Base-by-base conservation (phyloP, 306 rosid genomes). In the Lithocarpus polystachyus region DNA sequence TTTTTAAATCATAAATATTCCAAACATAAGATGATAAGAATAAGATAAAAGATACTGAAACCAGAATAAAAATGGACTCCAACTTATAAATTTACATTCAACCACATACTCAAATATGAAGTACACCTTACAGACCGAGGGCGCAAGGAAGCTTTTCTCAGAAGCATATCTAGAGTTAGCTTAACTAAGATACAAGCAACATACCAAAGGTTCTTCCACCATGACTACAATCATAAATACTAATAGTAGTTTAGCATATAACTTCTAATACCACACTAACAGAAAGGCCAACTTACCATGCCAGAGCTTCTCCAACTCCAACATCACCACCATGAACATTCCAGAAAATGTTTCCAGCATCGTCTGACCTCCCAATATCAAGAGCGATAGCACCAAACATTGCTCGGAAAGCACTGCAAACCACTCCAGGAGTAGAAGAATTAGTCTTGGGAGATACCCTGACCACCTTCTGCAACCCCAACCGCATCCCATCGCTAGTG, bases 331-430 rank as follows among this genome's bases (percentile, higher is more conserved):
- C 80, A 68, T 91, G 92, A 82, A 88, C 43, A 52, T 19, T 70
- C 93, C 85, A 89, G 86, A 91, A 91, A 56, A 82, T 2, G 2
- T 70, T 74, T 79, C 93, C 97, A 1, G 93, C 98, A 26, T 72
- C 86, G 72, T 87, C 89, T 1, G 83, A 5, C 12, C 79, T 84
- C 3, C 79, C 88, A 1, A 73, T 1, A 77, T 91, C 98, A 75
- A 93, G 14, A 80, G 94, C 90, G 79, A 93, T 82, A 12, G 97
- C 98, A 33, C 85, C 93, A 35, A 93, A 88, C 53, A 93, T 80
- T 5, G 97, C 90, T 15, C 98, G 88, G 55, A 91, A 91, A 1
- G 98, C 97, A 19, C 88, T 89, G 56, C 94, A 93, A 74, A 89
- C 89, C 54, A 91, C 89, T 23, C 73, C 11, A 14, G 94, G 84